These are phyloP conservation scores for Salinomyces thailandicus DNA, from an alignment of 2,329 filamentous ascomycete species.

Conservation along the genomic window DNA sequence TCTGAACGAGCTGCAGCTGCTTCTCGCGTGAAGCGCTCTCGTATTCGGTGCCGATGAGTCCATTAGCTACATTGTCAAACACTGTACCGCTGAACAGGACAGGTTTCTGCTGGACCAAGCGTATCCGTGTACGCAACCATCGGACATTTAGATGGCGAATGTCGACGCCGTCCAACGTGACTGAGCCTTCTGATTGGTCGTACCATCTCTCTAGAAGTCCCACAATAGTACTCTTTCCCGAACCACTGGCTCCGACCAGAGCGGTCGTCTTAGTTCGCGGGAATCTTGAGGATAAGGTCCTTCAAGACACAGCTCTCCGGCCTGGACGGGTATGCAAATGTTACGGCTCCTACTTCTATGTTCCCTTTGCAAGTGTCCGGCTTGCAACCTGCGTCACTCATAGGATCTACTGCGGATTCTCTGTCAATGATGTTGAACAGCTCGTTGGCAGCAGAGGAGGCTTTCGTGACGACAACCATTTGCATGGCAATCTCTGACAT, in stretches of 20 bases:
- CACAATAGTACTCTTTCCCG: slow-evolving; percentile 30
- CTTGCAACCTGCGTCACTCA: slow-evolving; percentile 16
- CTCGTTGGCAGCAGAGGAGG: slow-evolving; percentile 32
- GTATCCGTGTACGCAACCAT: slow-evolving; percentile 25
- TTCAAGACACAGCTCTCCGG: slow-evolving; percentile 28
- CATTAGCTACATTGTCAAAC: slow-evolving; percentile 28
- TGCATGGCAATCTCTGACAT: slow-evolving; percentile 32
- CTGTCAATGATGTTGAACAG: slow-evolving; percentile 35
- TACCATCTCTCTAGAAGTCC: slow-evolving; percentile 29
- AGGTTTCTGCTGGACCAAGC: slow-evolving; percentile 29
- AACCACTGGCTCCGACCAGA: slow-evolving; percentile 31
- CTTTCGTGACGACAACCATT: slow-evolving; percentile 33
- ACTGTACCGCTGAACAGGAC: slow-evolving; percentile 27
- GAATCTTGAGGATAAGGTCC: slow-evolving; percentile 26
- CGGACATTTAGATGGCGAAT: slow-evolving; percentile 21
- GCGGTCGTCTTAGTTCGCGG: slow-evolving; percentile 37
- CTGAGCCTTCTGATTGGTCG: slow-evolving; percentile 17
- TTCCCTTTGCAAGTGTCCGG: slow-evolving; percentile 29
- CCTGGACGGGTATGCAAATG: slow-evolving; percentile 58
- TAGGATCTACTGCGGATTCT: slow-evolving; percentile 30
- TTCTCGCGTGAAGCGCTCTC: slow-evolving; percentile 19
- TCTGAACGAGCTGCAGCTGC: slow-evolving; percentile 22
- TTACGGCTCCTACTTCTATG: slow-evolving; percentile 53
- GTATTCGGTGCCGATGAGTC: slow-evolving; percentile 29
- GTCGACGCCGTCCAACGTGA: slow-evolving; percentile 25